These are phyloP conservation scores for Canavalia ensiformis DNA, from an alignment of 306 rosid species.

Conservation along the genomic window DNA sequence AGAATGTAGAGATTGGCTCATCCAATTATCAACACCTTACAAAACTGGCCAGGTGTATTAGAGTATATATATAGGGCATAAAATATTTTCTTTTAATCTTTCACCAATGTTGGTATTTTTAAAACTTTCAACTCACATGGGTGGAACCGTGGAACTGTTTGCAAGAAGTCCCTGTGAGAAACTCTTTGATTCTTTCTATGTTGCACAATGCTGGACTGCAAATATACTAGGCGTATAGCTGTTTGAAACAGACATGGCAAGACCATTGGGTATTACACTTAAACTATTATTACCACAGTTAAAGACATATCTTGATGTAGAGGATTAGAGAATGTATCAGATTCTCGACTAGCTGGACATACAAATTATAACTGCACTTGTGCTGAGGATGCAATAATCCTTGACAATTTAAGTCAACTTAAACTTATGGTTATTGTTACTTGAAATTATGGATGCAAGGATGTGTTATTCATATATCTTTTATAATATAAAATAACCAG, in stretches of 20 bases:
- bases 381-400: slow-evolving; percentile 12
- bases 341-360: not conserved
- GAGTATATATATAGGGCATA: not conserved
- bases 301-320: not conserved
- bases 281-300: not conserved
- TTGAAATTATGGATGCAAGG: not conserved
- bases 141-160: not conserved
- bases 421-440: not conserved
- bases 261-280: not conserved
- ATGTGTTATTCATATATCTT: not conserved
- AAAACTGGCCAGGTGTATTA: not conserved
- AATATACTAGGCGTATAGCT: not conserved
- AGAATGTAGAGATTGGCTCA: not conserved
- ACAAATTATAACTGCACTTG: not conserved
- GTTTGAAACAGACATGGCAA: slow-evolving; percentile 3
- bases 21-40: not conserved
- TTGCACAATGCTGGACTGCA: not conserved
- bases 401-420: not conserved
- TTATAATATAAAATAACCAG: not conserved
- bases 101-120: not conserved
- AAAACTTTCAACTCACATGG: not conserved
- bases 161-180: slow-evolving; percentile 10
- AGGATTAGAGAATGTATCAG: not conserved
- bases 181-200: not conserved
- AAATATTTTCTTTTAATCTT: slow-evolving; percentile 9